Base-by-base conservation (phyloP, 1,284 basidiomycete genomes). In the Mycena sp. region DNA sequence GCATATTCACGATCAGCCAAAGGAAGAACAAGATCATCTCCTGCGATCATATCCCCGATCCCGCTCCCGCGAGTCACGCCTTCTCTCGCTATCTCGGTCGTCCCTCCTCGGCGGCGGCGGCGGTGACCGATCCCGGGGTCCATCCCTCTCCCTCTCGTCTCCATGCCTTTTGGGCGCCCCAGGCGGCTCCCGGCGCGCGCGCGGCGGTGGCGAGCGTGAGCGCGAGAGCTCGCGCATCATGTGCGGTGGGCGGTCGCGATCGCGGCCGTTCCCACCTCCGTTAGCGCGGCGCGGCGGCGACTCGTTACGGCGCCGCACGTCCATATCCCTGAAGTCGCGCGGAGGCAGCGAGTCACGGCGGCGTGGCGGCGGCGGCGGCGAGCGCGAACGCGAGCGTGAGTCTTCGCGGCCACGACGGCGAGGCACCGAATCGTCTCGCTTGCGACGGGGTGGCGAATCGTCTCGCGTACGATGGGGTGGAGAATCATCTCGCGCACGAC, bases 31-130 rank as follows among this genome's bases (percentile, higher is more conserved):
- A 43, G n/a, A 19, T 23, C 58, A 72, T 58, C 70, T 65, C 53
- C 73, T 66, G 7, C 73, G 67, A 35, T 70, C 71, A 67, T 75
- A 74, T 4, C 68, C 73, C 17, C 66, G 63, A 63, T 73, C 74
- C 55, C 69, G 65, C 21, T 72, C 69, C 50, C 69, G 67, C 46
- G 61, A 57, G 30, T 63, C 46, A 26, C 61, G 28, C 25, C 50
- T 35, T 6, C 58, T 40, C n/a, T 58, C 57, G 32, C 14, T 14
- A 7, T 14, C 32, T 35, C 32, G n/a, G n/a, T n/a, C n/a, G n/a
- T n/a, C 32, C 14, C 32, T 35, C 29, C 57, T 53, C n/a, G 50
- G 58, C 32, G 43, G 58, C 29, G 51, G 59, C 29, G 52, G 54
- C 30, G 48, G 48, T 16, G 48, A 51, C 35, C 53, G 11, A 37